Conservation (phyloP, 352 stramenopile species). For the Phytophthora multivora region DNA sequence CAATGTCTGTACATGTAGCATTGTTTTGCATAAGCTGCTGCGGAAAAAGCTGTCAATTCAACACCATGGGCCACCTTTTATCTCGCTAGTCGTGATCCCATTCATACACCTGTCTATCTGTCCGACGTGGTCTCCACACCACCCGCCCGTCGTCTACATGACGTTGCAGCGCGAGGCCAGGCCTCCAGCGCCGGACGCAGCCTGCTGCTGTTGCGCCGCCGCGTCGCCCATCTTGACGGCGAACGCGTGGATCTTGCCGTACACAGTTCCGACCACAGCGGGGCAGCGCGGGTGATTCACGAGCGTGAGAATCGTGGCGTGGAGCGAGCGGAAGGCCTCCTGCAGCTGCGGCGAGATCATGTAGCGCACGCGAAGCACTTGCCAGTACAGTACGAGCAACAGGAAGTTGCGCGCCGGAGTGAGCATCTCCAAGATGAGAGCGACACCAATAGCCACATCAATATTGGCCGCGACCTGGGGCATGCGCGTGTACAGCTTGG, state of each 20-base stretch:
- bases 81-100: conserved; percentile 21
- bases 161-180: conserved; percentile 62
- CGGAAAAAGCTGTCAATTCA: conserved; percentile 9
- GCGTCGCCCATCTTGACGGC: conserved; percentile 72
- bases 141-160: conserved; percentile 56
- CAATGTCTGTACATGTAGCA: background rate
- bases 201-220: conserved; percentile 45
- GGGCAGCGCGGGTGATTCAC: conserved; percentile 77
- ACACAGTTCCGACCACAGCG: conserved; percentile 49
- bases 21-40: too few relatives aligned
- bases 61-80: conserved; percentile 3
- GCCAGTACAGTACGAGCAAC: conserved; percentile 89
- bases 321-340: conserved; percentile 77
- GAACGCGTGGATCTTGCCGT: conserved; percentile 77
- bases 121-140: conserved; percentile 5
- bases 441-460: conserved; percentile 83
- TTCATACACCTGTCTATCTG: conserved; percentile 29
- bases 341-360: conserved; percentile 90
- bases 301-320: conserved; percentile 61
- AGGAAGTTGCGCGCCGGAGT: conserved; percentile 86
- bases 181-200: conserved; percentile 32
- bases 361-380: conserved; percentile 90
- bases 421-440: conserved; percentile 84
- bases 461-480: conserved; percentile 78
- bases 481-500: conserved; percentile 81